Evolutionary conservation across 306 rosid genomes (phyloP), one percentile per base, ranked within the genome.

Genomic region (Acacia acuminata): DNA sequence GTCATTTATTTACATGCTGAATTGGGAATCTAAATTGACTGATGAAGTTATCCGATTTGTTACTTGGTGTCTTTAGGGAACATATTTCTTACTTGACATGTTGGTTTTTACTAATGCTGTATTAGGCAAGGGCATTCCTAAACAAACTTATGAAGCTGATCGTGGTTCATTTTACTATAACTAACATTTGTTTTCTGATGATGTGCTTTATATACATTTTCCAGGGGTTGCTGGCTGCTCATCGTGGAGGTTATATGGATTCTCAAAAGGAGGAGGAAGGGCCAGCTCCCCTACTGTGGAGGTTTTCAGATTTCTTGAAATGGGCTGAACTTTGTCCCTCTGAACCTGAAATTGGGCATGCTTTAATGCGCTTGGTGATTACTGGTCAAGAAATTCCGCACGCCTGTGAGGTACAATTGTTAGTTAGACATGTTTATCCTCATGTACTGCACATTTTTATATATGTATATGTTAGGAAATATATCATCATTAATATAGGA

Each of bases 341-440:
- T 34, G 98, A 93, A 87, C 97, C 94, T 76, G 99, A 95, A 88
- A 90, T 95, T 47, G 99, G 98, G 77, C 99, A 95, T 75, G 93
- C 99, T 55, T 90, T 95, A 84, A 92, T 95, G 99, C 99, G 99
- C 71, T 92, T 95, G 91, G 99, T 95, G 81, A 95, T 95, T 87
- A 95, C 99, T 75, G 99, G 99, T 73, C 98, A 95, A 88, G 99
- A 95, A 87, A 91, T 95, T 78, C 99, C 99, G 20, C 99, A 95
- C 88, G 96, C 98, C 43, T 95, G 99, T 76, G 99, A 95, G 98
- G 99, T 95, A 93, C 74, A 58, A 19, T 79, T 82, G 40, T 66
- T 50, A 42, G 73, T 63, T 42, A 43, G 78, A 16, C 42, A 22
- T 63, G 77, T 64, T 79, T 45, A 64, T 78, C 47, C 56, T 44